Base-by-base conservation (phyloP, 768 basidiomycete genomes). In the Chiua virens region DNA sequence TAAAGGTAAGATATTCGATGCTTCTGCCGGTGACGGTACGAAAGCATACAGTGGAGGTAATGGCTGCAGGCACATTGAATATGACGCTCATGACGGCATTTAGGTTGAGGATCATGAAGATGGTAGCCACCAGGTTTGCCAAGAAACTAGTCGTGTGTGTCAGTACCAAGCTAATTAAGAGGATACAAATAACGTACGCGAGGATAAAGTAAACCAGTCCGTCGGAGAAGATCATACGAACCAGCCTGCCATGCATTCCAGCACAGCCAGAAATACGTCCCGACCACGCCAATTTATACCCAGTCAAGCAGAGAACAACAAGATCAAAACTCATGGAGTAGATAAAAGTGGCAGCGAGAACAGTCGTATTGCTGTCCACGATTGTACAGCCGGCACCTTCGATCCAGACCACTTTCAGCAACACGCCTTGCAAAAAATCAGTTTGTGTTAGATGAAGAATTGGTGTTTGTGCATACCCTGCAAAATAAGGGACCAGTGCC, bases 251-350 rank as follows among this genome's bases (percentile, higher is more conserved):
- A 34, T 68, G 63, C 18, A 38, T 58, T 65, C 70, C 54, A 65
- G 39, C 42, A 25, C 36, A 27, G 6, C 62, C 57, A 38, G 57
- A 49, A 23, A 53, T 14, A 13, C 52, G 57, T 32, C 47, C 54
- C 10, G 52, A 52, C 68, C 65, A 67, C 15, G 66, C 67, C 21
- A 89, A 76, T 61, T 85, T 87, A 67, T 78, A 81, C 13, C 76
- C 79, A 34, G 79, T 86, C 56, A 89, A 67, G 22, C 71, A 52
- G 40, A 88, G 74, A 35, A 87, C 83, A 25, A 77, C 51, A 20
- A 86, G 69, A 62, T 89, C 87, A 61, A 89, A 87, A 60, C 74
- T 73, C 87, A 89, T 89, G 27, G 86, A 82, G 58, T 89, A 89
- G 28, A 87, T 83, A 66, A 87, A 89, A 4, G 83, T 83, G 3